These are phyloP conservation scores for Symbiodinium natans DNA, from an alignment of 73 alveolate species.

Conservation along the genomic window DNA sequence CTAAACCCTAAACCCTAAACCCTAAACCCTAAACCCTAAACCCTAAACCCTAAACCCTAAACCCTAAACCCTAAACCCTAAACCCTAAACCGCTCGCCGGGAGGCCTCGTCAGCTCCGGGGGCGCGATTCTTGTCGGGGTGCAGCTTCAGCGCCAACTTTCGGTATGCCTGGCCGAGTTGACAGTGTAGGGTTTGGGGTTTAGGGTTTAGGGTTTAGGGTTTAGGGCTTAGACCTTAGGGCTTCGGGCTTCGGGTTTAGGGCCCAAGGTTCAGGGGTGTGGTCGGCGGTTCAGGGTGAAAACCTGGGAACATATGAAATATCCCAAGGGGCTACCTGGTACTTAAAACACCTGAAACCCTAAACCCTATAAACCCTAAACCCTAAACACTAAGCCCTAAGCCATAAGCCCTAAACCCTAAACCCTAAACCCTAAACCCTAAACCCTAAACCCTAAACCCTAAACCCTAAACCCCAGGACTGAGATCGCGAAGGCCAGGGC, in stretches of 20 bases:
- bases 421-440: background rate
- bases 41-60: background rate
- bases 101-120: slow-evolving; percentile 70
- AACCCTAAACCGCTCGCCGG: background rate
- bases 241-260: no score
- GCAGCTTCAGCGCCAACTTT: slow-evolving; percentile 66
- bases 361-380: background rate
- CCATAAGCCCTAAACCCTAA: background rate
- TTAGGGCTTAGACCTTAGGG: background rate
- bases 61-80: background rate
- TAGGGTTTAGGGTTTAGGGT: background rate
- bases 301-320: no score
- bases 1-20: background rate
- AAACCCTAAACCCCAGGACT: no score
- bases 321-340: no score
- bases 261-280: no score
- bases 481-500: no score
- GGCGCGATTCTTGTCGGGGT: slow-evolving; percentile 74
- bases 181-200: background rate
- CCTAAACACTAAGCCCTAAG: background rate
- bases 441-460: no score
- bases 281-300: no score
- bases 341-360: background rate
- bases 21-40: background rate
- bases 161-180: slow-evolving; percentile 26